Conservation (phyloP, 2,329 filamentous ascomycete species). For the Penicillium frequentans region DNA sequence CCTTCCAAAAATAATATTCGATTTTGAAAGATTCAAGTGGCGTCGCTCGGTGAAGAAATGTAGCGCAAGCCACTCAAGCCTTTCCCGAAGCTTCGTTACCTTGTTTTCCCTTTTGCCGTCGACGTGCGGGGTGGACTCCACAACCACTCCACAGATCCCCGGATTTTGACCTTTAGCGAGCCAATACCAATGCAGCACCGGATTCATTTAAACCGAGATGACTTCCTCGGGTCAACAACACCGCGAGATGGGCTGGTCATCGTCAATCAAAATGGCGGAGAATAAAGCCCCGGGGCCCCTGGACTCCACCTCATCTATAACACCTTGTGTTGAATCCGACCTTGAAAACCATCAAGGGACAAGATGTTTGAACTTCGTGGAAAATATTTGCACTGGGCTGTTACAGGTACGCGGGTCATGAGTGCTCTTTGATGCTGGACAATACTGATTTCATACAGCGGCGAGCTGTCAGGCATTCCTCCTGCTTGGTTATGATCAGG, state of each 20-base stretch:
- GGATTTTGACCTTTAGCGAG: slow-evolving; percentile 2
- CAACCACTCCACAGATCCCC: slow-evolving; percentile 5
- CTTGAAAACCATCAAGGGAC: not conserved
- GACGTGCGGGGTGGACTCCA: not conserved
- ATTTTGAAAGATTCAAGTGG: not conserved
- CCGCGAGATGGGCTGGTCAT: slow-evolving; percentile 3
- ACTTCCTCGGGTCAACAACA: slow-evolving; percentile 10
- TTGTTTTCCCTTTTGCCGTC: not conserved
- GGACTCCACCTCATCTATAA: not conserved
- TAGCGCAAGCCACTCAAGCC: not conserved
- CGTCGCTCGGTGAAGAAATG: not conserved
- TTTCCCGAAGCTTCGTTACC: not conserved
- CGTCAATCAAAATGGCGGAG: not conserved
- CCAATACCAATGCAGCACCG: slow-evolving; percentile 4
- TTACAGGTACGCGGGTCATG: slow-evolving; percentile 10
- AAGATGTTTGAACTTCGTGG: slow-evolving; percentile 17
- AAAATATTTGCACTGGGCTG: slow-evolving; percentile 21
- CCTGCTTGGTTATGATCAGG: slow-evolving; percentile 25
- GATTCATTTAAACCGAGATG: slow-evolving; percentile 9
- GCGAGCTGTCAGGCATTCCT: slow-evolving; percentile 25
- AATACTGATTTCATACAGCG: slow-evolving; percentile 8
- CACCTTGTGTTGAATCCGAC: not conserved
- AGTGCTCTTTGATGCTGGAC: not conserved
- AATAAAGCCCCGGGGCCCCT: slow-evolving; percentile 6
- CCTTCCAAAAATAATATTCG: too few species aligned